A percentile compares a stretch with the other conserved stretches of the same genome.
phyloP scores from a whole-genome alignment of 257 asterid species.

The Haberlea rhodopensis region DNA sequence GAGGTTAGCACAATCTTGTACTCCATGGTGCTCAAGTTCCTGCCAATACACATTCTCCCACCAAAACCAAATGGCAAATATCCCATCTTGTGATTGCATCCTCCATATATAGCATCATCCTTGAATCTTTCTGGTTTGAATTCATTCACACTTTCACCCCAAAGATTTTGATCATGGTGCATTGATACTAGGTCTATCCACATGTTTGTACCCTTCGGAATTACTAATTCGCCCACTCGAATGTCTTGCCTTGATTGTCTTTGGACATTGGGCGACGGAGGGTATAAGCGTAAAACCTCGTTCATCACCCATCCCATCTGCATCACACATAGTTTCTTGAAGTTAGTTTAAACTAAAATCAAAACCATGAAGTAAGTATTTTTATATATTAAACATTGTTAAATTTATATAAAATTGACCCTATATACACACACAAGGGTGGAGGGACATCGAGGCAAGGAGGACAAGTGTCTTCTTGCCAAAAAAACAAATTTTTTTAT shows the following conservation, averaged over 20 bases:
- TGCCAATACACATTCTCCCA: conserved; percentile 87
- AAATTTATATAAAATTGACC: too few relatives aligned
- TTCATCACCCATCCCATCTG: conserved; percentile 98
- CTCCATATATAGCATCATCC: conserved; percentile 44
- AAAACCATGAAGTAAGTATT: not conserved
- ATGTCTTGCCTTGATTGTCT: conserved; percentile 73
- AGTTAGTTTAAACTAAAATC: not conserved
- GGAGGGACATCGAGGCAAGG: too few relatives aligned
- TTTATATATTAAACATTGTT: too few relatives aligned
- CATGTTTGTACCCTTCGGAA: conserved; percentile 76
- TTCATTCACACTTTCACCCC: conserved; percentile 79
- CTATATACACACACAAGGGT: too few relatives aligned
- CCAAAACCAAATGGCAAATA: conserved; percentile 87
- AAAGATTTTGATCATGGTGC: conserved; percentile 63
- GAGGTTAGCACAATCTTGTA: conserved; percentile 59
- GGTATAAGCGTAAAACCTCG: conserved; percentile 66
- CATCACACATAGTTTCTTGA: not conserved
- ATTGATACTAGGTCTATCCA: conserved; percentile 86
- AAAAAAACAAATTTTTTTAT: too few relatives aligned
- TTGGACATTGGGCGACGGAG: conserved; percentile 83
- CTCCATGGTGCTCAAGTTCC: conserved; percentile 69
- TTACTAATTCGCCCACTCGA: conserved; percentile 39
- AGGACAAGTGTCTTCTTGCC: too few relatives aligned
- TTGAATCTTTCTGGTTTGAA: conserved; percentile 72
- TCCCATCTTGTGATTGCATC: conserved; percentile 90